These are phyloP conservation scores for Boletus rufocinnamomeus DNA, from an alignment of 768 basidiomycete genomes.

Conservation along the genomic window DNA sequence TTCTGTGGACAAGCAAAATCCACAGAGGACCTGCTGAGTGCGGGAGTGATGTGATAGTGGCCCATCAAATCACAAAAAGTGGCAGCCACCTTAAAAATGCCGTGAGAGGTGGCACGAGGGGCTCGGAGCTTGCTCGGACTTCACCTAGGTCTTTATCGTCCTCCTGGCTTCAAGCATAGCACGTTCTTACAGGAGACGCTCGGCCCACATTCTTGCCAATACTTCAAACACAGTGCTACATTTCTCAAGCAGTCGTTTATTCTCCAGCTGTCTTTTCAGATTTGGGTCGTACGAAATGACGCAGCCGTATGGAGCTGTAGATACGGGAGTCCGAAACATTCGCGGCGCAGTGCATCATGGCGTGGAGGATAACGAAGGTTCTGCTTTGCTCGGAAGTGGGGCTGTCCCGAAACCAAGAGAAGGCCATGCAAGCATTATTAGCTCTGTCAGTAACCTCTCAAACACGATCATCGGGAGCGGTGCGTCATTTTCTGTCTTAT, in stretches of 20 bases:
- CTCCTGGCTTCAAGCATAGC: neutral
- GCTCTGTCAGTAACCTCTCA: constrained; percentile 75
- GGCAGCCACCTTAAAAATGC: neutral
- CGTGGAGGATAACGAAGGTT: constrained; percentile 47
- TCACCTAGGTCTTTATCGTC: neutral
- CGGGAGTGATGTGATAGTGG: no score
- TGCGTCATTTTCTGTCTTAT: constrained; percentile 35
- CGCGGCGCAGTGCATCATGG: constrained; percentile 6
- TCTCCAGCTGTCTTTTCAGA: neutral
- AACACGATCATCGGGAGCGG: constrained; percentile 95
- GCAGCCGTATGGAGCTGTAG: constrained; percentile 65
- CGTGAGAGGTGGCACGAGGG: constrained; percentile 1
- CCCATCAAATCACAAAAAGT: neutral
- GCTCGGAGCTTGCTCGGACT: neutral
- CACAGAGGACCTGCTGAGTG: no score
- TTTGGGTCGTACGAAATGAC: constrained; percentile 58
- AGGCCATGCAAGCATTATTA: constrained; percentile 68
- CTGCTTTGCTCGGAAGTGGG: constrained; percentile 57
- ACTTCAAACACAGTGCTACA: no score
- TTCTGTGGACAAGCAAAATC: no score
- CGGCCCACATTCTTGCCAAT: no score
- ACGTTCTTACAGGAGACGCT: neutral
- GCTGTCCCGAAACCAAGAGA: constrained; percentile 39
- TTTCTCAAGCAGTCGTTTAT: neutral
- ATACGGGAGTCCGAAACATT: constrained; percentile 33